Conservation (phyloP, 495 filamentous ascomycete genomes). For the Neurospora sp. region DNA sequence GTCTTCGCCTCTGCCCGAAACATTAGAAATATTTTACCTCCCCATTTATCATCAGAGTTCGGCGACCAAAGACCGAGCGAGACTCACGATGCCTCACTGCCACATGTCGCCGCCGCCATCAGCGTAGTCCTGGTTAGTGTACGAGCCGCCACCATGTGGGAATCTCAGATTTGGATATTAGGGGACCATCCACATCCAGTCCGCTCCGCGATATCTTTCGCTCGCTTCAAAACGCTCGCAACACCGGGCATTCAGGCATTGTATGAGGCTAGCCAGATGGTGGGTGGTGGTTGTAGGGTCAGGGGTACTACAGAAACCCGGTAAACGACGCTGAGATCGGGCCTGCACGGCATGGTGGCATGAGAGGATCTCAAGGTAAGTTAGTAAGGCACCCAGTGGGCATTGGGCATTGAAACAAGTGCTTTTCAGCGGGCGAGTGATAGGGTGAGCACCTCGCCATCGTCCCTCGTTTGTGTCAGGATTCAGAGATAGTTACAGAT, state of each 20-base stretch:
- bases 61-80: neutral
- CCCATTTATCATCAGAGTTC: neutral
- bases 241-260: neutral
- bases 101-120: neutral
- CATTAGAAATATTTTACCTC: neutral
- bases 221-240: neutral
- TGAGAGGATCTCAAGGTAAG: neutral
- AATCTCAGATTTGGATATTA: neutral
- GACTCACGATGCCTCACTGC: neutral
- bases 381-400: neutral
- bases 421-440: neutral
- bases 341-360: neutral
- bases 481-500: neutral
- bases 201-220: neutral
- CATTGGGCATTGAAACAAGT: neutral
- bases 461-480: neutral
- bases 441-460: too few relatives aligned
- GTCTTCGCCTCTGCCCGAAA: neutral
- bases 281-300: neutral
- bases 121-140: neutral
- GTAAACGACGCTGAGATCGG: neutral
- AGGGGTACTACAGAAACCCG: neutral
- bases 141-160: neutral
- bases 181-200: neutral
- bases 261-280: neutral